Conservation (phyloP, 176 grass and related monocot genomes). For the Raddia guianensis region DNA sequence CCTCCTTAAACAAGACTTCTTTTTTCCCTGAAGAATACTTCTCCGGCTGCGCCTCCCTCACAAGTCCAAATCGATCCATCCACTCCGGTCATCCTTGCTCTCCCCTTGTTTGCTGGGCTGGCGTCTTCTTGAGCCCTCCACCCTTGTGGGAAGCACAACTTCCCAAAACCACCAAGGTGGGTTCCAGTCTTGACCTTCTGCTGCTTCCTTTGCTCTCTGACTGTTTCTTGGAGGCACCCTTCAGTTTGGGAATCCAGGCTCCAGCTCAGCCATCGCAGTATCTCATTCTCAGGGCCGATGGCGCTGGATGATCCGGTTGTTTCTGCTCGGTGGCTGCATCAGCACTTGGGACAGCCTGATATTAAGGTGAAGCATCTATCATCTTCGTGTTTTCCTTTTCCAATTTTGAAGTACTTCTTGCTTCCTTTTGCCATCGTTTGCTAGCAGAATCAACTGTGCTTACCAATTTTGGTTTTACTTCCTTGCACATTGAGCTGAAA, state of each 20-base stretch:
- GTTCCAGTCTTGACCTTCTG: slow-evolving; percentile 1
- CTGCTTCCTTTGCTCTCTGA: background rate
- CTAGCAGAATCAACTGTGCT: background rate
- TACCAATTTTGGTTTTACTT: slow-evolving; percentile 19
- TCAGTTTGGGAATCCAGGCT: slow-evolving; percentile 14
- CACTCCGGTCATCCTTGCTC: background rate
- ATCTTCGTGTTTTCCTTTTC: background rate
- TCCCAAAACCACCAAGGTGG: slow-evolving; percentile 8
- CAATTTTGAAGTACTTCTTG: background rate
- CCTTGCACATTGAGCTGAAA: background rate
- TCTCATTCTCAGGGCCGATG: slow-evolving; percentile 44
- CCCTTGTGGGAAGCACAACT: background rate
- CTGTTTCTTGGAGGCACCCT: background rate
- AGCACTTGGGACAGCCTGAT: slow-evolving; percentile 62
- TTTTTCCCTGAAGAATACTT: background rate
- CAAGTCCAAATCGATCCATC: slow-evolving; percentile 33
- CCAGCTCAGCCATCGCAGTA: slow-evolving; percentile 15
- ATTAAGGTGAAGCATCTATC: slow-evolving; percentile 52
- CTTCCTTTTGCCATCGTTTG: background rate
- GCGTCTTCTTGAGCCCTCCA: background rate
- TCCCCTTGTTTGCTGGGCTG: background rate
- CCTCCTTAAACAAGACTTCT: background rate
- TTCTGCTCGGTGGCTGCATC: slow-evolving; percentile 72
- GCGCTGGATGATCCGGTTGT: slow-evolving; percentile 65
- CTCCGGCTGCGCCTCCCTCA: slow-evolving; percentile 9